Conservation (phyloP, 768 basidiomycete species). For the Terana coerulea region DNA sequence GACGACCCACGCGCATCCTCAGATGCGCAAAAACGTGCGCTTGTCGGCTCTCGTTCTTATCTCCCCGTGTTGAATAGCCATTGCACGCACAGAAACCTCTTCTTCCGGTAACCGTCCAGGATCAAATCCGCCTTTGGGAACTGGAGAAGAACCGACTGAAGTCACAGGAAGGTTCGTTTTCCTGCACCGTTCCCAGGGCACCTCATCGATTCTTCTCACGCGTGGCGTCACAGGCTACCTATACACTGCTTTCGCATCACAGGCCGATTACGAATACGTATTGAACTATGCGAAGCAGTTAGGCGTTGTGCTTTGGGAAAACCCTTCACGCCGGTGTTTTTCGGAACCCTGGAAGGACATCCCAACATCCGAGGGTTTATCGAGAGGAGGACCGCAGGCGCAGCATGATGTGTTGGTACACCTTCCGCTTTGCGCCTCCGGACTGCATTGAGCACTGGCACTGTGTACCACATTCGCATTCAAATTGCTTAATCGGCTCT, state of each 20-base stretch:
- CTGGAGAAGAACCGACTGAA: constrained; percentile 90
- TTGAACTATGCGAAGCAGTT: constrained; percentile 81
- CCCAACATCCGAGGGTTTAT: constrained; percentile 77
- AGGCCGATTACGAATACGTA: constrained; percentile 85
- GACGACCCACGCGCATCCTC: constrained; percentile 91
- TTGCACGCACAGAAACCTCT: constrained; percentile 67
- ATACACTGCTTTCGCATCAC: constrained; percentile 83
- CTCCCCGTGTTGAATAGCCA: not conserved
- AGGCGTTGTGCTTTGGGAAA: constrained; percentile 84
- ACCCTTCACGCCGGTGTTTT: constrained; percentile 70
- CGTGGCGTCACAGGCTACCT: constrained; percentile 61
- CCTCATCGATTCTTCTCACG: constrained; percentile 15
- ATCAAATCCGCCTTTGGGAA: constrained; percentile 98
- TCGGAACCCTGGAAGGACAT: constrained; percentile 76
- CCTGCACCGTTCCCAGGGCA: not conserved
- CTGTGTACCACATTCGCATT: not conserved
- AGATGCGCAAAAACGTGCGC: constrained; percentile 92
- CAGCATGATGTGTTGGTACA: constrained; percentile 12
- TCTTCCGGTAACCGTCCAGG: constrained; percentile 94
- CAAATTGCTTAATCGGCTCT: not conserved
- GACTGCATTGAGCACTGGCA: too few species aligned
- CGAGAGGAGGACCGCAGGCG: constrained; percentile 50
- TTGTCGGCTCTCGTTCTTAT: constrained; percentile 3
- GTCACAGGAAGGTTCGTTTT: constrained; percentile 69
- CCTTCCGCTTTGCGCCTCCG: not conserved